Evolutionary conservation across 305 asterid species (phyloP), one percentile per base, ranked within the genome.

Genomic region (Fraxinus baroniana): DNA sequence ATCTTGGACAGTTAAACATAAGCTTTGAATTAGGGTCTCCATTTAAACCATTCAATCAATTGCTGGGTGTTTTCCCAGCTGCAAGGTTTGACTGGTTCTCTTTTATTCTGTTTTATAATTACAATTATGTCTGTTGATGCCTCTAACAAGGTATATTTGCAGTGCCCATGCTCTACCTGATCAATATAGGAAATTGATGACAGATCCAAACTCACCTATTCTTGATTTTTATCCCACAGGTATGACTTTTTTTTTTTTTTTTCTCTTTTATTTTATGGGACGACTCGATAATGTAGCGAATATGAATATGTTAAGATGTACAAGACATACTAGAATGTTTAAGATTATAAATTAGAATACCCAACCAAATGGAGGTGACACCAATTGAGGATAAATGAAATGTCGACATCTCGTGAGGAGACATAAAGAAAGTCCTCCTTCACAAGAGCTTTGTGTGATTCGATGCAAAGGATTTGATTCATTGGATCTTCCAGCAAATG

Each of bases 91-190:
- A 39, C 79, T 77, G 12, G 71, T 73, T 75, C 52, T 73, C 80
- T 57, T 20, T 52, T 73, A 18, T 77, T 79, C 80, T 49, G 33
- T 37, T 22, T 60, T 68, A 78, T 13, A 49, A 80, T 78, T 60
- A 35, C 24, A 35, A 22, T 17, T 74, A 37, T 76, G 36, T 30
- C 13, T n/a, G 79, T 76, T 82, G 60, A 57, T 39, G 66, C 72
- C 81, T 80, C 86, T 90, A 85, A 86, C 86, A 82, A 71, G 75
- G 39, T 83, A 85, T 85, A 46, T 85, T 64, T 86, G 91, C 97
- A 96, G 99, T 87, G 83, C 98, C 71, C 99, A 97, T 91, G 98
- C 99, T 86, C 92, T 97, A 78, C 99, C 99, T 66, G 89, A 85
- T 90, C 89, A 89, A 76, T 97, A 94, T 79, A 86, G 98, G 91